Conservation (phyloP, 192 early-diverging fungal genomes). For the Gonapodya sp. region DNA sequence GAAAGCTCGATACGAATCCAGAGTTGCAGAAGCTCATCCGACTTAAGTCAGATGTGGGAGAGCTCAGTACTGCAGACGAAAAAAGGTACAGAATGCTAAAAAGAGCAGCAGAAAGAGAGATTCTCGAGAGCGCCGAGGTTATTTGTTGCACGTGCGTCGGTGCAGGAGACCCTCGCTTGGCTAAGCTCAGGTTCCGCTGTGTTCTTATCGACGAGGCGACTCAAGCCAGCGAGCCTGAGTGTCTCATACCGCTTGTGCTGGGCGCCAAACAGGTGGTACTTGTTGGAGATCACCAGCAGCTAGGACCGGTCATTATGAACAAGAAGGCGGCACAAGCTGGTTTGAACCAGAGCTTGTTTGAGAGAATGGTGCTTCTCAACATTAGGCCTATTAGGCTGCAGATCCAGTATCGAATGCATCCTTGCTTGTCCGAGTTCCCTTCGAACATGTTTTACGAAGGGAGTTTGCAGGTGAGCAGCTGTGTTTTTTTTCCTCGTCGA, state of each 20-base stretch:
- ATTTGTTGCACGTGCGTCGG: slow-evolving; percentile 96
- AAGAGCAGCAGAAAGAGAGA: slow-evolving; percentile 80
- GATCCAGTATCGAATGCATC: slow-evolving; percentile 99
- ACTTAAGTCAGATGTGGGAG: slow-evolving; percentile 80
- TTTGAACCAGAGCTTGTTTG: slow-evolving; percentile 90
- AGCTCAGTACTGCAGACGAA: slow-evolving; percentile 81
- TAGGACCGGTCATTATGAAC: slow-evolving; percentile 96
- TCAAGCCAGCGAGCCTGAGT: slow-evolving; percentile 93
- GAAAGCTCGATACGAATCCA: slow-evolving; percentile 85
- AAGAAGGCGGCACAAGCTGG: slow-evolving; percentile 93
- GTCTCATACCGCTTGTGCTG: slow-evolving; percentile 94
- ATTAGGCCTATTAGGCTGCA: slow-evolving; percentile 89
- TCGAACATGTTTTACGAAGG: slow-evolving; percentile 99
- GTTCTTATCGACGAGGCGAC: slow-evolving; percentile 97
- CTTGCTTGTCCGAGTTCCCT: slow-evolving; percentile 95
- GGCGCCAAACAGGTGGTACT: slow-evolving; percentile 93
- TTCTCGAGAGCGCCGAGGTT: slow-evolving; percentile 88
- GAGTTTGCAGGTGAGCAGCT: slow-evolving; percentile 65
- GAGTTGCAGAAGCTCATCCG: slow-evolving; percentile 88
- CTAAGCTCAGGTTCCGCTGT: slow-evolving; percentile 79
- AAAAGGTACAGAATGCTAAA: slow-evolving; percentile 74
- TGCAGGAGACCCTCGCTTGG: slow-evolving; percentile 88
- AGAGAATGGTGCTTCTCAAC: slow-evolving; percentile 85
- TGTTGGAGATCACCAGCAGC: slow-evolving; percentile 98
- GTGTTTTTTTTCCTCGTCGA: background rate